phyloP scores from a whole-genome alignment of 2,329 filamentous ascomycete genomes.

The Cephalotrichum gorgonifer region DNA sequence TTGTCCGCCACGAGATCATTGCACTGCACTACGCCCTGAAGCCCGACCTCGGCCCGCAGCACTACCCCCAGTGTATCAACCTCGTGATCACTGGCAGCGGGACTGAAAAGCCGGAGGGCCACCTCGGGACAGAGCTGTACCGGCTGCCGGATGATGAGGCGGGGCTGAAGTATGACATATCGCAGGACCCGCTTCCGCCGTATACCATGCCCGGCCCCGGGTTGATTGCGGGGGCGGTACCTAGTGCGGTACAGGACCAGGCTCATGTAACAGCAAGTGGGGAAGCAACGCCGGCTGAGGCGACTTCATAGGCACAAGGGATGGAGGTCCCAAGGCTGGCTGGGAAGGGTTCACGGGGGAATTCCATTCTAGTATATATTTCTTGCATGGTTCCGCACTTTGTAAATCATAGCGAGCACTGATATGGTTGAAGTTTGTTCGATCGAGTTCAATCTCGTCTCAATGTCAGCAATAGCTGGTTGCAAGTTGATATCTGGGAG shows the following conservation, averaged over 20 bases:
- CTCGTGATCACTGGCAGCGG: slow-evolving; percentile 32
- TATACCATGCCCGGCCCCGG: slow-evolving; percentile 22
- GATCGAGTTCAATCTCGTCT: too few species aligned
- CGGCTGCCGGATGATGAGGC: slow-evolving; percentile 20
- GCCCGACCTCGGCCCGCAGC: slow-evolving; percentile 27
- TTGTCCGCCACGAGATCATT: slow-evolving; percentile 45
- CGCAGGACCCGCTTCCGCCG: slow-evolving; percentile 19
- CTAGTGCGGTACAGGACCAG: slow-evolving; percentile 1
- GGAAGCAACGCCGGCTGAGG: not conserved
- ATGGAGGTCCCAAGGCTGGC: too few species aligned
- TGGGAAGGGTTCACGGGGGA: too few species aligned
- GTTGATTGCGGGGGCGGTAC: slow-evolving; percentile 7
- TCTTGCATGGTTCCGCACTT: too few species aligned
- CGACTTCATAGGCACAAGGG: too few species aligned
- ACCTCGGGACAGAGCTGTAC: slow-evolving; percentile 25
- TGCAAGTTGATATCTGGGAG: too few species aligned
- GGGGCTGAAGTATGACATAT: slow-evolving; percentile 24
- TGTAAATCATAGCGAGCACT: too few species aligned
- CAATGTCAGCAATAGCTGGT: too few species aligned
- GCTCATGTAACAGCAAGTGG: not conserved
- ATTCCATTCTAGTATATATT: too few species aligned
- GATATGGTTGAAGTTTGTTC: too few species aligned
- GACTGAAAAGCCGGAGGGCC: slow-evolving; percentile 13
- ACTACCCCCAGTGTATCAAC: slow-evolving; percentile 42
- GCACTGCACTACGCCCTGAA: slow-evolving; percentile 38